Percentiles rank a stretch among this genome's conserved stretches.
Evolutionary conservation across 805 yeast genomes (phyloP).

Genomic region (Myxozyma lipomycoides): DNA sequence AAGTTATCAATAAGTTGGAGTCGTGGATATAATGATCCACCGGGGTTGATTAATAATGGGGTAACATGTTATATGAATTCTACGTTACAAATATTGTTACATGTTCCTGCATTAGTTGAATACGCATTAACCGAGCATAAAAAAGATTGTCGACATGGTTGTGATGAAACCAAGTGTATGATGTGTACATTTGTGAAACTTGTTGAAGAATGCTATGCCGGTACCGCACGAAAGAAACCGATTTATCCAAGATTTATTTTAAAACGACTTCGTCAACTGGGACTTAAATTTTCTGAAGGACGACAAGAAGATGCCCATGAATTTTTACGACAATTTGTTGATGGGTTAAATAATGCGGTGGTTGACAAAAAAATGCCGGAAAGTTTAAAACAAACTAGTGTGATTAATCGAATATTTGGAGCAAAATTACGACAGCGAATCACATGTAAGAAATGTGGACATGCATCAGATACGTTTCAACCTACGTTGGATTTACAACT

Average conservation of each 20-base stretch:
- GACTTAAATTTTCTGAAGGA: conserved; percentile 21
- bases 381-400: conserved; percentile 46
- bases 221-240: conserved; percentile 11
- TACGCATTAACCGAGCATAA: conserved; percentile 64
- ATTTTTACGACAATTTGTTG: conserved; percentile 49
- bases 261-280: conserved; percentile 60
- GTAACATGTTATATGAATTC: conserved; percentile 97
- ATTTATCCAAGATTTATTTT: conserved; percentile 66
- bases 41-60: conserved; percentile 81
- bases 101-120: conserved; percentile 85
- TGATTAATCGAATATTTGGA: conserved; percentile 90
- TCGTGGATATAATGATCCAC: conserved; percentile 12
- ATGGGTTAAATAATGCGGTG: conserved; percentile 28
- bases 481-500: conserved; percentile 90
- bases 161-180: conserved; percentile 16
- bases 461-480: conserved; percentile 80
- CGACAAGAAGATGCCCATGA: conserved; percentile 94
- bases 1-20: conserved; percentile 17
- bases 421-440: conserved; percentile 83
- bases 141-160: conserved; percentile 48
- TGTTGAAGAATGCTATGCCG: conserved; percentile 23
- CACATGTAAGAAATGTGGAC: conserved; percentile 76
- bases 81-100: conserved; percentile 86
- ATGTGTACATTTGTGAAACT: conserved; percentile 26
- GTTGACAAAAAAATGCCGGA: conserved; percentile 24